These are phyloP conservation scores for Nicotiana paniculata DNA, from an alignment of 257 asterid species.

Conservation along the genomic window DNA sequence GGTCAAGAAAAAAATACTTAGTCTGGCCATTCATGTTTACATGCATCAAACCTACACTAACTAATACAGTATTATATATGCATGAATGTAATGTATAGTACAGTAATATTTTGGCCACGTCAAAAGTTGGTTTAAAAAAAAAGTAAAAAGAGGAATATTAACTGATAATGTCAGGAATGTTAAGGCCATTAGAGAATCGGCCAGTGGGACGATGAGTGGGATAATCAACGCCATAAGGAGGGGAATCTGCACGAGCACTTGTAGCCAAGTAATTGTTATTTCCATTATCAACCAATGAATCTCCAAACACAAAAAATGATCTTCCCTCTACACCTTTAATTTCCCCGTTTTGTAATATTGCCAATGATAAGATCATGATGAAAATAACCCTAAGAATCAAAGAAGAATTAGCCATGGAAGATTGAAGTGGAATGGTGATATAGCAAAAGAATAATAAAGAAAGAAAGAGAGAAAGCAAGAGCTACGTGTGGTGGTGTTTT, in stretches of 20 bases:
- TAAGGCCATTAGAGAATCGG: conserved; percentile 71
- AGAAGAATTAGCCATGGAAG: conserved; percentile 23
- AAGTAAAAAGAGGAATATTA: neutral
- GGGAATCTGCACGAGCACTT: conserved; percentile 68
- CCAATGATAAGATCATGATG: conserved; percentile 8
- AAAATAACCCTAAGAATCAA: neutral
- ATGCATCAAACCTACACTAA: neutral
- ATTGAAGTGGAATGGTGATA: neutral
- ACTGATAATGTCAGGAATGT: conserved; percentile 69
- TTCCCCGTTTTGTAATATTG: neutral
- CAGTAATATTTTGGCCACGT: neutral
- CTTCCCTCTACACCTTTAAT: conserved; percentile 14
- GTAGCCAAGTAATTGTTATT: conserved; percentile 64
- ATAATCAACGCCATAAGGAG: conserved; percentile 71
- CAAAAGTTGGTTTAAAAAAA: neutral
- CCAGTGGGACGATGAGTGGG: conserved; percentile 68
- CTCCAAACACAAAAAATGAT: conserved; percentile 74
- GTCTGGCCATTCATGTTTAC: neutral
- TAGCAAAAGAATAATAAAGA: neutral
- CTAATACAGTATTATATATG: neutral
- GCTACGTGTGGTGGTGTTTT: neutral
- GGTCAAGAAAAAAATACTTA: neutral
- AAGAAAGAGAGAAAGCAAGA: neutral
- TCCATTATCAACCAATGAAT: conserved; percentile 70
- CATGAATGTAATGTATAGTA: neutral